phyloP scores from a whole-genome alignment of 208 protist genomes.

The Trypanosomatidae sp. region DNA sequence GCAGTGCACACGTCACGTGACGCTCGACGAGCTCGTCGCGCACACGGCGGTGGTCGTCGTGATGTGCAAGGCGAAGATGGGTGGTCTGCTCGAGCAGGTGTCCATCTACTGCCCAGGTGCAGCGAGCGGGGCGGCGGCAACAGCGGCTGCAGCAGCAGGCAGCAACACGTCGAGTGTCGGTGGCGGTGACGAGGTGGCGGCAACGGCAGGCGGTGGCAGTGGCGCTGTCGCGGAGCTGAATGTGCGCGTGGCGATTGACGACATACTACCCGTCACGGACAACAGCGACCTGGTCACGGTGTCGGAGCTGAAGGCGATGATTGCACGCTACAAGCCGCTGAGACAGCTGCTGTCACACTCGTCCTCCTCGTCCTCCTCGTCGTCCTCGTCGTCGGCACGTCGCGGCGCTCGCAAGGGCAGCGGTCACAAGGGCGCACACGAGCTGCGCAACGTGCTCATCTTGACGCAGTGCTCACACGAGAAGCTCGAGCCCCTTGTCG shows the following conservation, averaged over 20 bases:
- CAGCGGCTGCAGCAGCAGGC: no score
- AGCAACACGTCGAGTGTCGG: no score
- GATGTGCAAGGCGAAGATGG: slow-evolving; percentile 33
- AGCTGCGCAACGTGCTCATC: slow-evolving; percentile 74
- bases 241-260: slow-evolving; percentile 66
- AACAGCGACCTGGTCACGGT: slow-evolving; percentile 53
- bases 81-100: slow-evolving; percentile 63
- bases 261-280: slow-evolving; percentile 60
- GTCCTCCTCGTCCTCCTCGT: slow-evolving; percentile 2
- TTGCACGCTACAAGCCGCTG: slow-evolving; percentile 52
- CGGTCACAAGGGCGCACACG: slow-evolving; percentile 1
- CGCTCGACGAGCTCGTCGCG: slow-evolving; percentile 39
- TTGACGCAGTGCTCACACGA: slow-evolving; percentile 57
- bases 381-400: not conserved
- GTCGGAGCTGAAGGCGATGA: slow-evolving; percentile 64
- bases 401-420: not conserved
- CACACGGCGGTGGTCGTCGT: slow-evolving; percentile 74
- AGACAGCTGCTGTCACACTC: slow-evolving; percentile 13
- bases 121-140: slow-evolving; percentile 10
- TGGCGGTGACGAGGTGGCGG: not conserved
- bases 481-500: slow-evolving; percentile 50
- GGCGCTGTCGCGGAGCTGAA: slow-evolving; percentile 28
- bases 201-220: no score
- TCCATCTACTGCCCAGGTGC: slow-evolving; percentile 60
- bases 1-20: slow-evolving; percentile 16